Evolutionary conservation across 2,329 filamentous ascomycete species (phyloP), one percentile per base, ranked within the genome.

Genomic region (Diaporthe ampelina): DNA sequence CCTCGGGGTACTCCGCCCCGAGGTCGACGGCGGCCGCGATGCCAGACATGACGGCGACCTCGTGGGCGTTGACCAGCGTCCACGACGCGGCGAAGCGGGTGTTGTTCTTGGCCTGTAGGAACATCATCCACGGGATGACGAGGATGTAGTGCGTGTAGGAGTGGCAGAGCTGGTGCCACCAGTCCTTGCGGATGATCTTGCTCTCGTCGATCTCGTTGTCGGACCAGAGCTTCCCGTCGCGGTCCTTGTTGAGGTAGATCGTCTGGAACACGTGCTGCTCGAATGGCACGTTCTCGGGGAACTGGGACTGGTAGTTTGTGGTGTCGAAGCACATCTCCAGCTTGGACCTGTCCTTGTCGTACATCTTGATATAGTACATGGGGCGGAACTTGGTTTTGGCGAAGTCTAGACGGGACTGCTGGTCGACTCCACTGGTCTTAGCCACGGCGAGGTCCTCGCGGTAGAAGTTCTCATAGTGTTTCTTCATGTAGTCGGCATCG

Each of bases 401-500:
- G 29, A 37, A 67, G 21, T 67, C 61, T 8, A 67, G 45, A 7
- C 61, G 61, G 8, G 61, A 19, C 48, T 67, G 61, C 45, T 67
- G 61, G 13, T 67, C 61, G 7, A 67, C 61, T 11, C 61, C 61
- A 13, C 35, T 67, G 3, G 43, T 67, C 17, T 50, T 67, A 11
- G 43, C 61, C 21, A 67, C 61, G 43, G 61, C 61, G 0, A 71
- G 56, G 17, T 61, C 69, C 29, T 58, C 69, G 32, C 58, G 56
- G 32, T 61, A 71, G 17, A 24, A 40, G n/a, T 58, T 71, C 24
- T 71, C 69, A n/a, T 94, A 94, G 81, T 94, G 90, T 59, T 87
- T 88, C 73, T 89, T 86, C 85, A 94, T 93, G 83, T 94, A 94
- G 15, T 86, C 83, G 8, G 84, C 82, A 80, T 94, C 92, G 77